Evolutionary conservation across 768 basidiomycete genomes (phyloP).

Genomic region (Paxillus ammoniavirescens): DNA sequence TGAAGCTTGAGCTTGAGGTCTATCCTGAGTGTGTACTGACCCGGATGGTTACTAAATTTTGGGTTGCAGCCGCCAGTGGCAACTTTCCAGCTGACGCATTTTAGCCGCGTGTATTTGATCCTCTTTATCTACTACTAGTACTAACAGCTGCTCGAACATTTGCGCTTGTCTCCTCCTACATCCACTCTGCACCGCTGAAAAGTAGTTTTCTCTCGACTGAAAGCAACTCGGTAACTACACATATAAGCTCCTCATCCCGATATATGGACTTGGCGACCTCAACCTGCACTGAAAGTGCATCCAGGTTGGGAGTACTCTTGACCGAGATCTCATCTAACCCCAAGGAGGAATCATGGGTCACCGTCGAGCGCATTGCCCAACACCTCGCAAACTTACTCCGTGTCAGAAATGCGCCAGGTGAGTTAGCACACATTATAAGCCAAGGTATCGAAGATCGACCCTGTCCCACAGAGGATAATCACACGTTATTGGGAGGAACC

Average conservation of each 20-base stretch:
- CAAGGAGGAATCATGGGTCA: constrained; percentile 42
- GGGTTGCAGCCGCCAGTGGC: too few species aligned
- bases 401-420: constrained; percentile 52
- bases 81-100: too few species aligned
- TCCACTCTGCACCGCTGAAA: neutral
- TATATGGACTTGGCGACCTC: constrained; percentile 20
- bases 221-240: neutral
- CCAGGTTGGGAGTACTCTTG: constrained; percentile 33
- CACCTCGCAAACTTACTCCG: constrained; percentile 64
- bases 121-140: neutral
- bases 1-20: neutral
- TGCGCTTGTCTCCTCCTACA: constrained; percentile 3
- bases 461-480: constrained; percentile 58
- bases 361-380: constrained; percentile 51
- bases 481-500: constrained; percentile 64
- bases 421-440: constrained; percentile 10
- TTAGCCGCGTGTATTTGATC: neutral
- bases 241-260: neutral
- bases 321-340: constrained; percentile 32
- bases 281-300: constrained; percentile 28
- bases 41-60: too few species aligned
- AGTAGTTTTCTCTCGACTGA: neutral
- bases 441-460: constrained; percentile 12
- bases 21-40: too few species aligned
- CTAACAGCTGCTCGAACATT: neutral